Base-by-base conservation (phyloP, 208 protist species). In the Porcisia deanei region DNA sequence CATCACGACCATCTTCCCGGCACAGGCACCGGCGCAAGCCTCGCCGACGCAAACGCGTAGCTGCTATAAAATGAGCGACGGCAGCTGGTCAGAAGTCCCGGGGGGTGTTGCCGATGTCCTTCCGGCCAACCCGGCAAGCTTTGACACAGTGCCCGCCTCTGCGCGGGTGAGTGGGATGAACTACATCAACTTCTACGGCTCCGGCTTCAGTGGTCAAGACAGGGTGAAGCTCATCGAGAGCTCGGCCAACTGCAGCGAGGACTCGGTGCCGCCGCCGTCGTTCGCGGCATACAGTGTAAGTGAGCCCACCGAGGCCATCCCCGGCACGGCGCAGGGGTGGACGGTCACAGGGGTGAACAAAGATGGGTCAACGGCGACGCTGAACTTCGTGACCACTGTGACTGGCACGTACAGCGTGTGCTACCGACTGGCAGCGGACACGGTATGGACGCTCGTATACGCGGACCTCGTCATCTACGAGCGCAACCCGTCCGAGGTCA, bases 391-490 rank as follows among this genome's bases (percentile, higher is more conserved):
- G 52, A 78, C 88, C 10, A 84, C n/a, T 10, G 71, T 49, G 16
- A 83, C 63, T 10, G 94, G 90, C 7, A 85, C 45, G 5, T 96
- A 85, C 78, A 96, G 87, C 70, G 91, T 97, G 72, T 97, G 94
- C 73, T 97, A 97, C 82, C 84, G 85, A 14, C 87, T 96, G 30
- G 82, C 80, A 37, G 67, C 72, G 22, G 94, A 97, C 69, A 86
- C 83, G 55, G 91, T 96, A 54, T 97, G 94, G 92, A 97, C 94
- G 37, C 79, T 94, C n/a, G 89, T 97, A 55, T 95, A 97, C 82
- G 73, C 80, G 47, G 76, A 89, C 81, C 87, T 97, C 37, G 74
- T 71, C 65, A 88, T 97, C 77, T 57, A 71, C 53, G 72, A 84
- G 52, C 87, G 87, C 67, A 85, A 91, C 75, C 94, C 94, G 8